Conservation (phyloP, 306 rosid species). For the Prinsepia uniflora region DNA sequence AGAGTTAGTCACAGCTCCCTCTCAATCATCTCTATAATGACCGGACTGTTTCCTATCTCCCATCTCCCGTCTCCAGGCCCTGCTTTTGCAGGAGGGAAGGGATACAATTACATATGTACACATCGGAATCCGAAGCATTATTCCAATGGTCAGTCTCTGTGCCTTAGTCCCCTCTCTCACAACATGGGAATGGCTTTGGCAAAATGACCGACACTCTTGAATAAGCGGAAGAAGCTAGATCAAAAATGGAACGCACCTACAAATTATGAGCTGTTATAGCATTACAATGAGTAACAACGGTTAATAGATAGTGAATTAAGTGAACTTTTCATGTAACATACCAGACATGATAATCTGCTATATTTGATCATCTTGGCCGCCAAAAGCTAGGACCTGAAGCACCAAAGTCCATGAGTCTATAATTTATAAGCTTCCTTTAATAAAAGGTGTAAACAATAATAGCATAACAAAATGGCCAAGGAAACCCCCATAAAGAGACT, state of each 20-base stretch:
- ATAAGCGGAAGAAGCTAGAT: slow-evolving; percentile 42
- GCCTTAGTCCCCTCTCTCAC: slow-evolving; percentile 20
- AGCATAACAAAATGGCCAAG: not conserved
- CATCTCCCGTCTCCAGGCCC: slow-evolving; percentile 54
- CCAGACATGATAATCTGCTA: slow-evolving; percentile 32
- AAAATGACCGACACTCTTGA: slow-evolving; percentile 22
- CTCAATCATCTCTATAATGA: slow-evolving; percentile 64
- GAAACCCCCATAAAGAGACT: not conserved
- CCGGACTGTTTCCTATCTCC: slow-evolving; percentile 44
- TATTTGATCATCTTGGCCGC: slow-evolving; percentile 64
- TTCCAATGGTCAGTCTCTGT: slow-evolving; percentile 20
- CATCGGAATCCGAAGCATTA: slow-evolving; percentile 33
- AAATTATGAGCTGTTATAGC: slow-evolving; percentile 16
- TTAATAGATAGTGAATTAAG: not conserved
- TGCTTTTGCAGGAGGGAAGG: slow-evolving; percentile 54
- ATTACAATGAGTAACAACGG: slow-evolving; percentile 7
- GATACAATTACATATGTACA: slow-evolving; percentile 70
- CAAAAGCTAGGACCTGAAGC: slow-evolving; percentile 77
- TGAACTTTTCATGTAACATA: slow-evolving; percentile 16
- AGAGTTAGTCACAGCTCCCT: slow-evolving; percentile 40
- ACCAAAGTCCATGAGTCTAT: slow-evolving; percentile 5
- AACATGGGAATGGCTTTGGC: slow-evolving; percentile 22
- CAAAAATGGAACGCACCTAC: slow-evolving; percentile 47
- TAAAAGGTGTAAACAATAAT: not conserved
- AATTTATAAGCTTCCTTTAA: not conserved